phyloP scores from a whole-genome alignment of 805 yeast species.

The Yarrowia sp. region DNA sequence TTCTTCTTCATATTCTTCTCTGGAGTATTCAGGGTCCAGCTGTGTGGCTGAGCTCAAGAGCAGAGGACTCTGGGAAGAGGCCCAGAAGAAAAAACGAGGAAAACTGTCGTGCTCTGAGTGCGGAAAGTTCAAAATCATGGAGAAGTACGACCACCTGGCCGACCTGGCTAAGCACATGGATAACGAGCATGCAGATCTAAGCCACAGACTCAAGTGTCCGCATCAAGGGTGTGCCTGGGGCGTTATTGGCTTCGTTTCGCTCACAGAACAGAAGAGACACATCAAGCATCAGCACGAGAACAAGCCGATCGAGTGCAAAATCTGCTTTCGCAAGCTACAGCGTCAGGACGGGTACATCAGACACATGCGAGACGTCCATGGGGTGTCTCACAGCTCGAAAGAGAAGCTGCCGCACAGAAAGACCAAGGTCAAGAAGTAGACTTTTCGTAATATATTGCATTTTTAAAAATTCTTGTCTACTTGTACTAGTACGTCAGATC shows the following conservation, averaged over 20 bases:
- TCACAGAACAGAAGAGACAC: slow-evolving; percentile 8
- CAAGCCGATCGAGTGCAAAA: not conserved
- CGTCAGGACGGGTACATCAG: slow-evolving; percentile 3
- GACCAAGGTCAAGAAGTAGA: no score
- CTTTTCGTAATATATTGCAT: no score
- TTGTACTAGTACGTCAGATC: no score
- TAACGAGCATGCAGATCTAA: not conserved
- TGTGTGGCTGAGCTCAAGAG: not conserved
- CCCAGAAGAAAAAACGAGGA: not conserved
- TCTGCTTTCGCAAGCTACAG: not conserved
- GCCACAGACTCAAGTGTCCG: slow-evolving; percentile 12
- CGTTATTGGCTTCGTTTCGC: not conserved
- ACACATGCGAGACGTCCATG: slow-evolving; percentile 9
- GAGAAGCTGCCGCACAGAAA: not conserved
- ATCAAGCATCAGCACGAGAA: not conserved
- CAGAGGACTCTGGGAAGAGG: not conserved
- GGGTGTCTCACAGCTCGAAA: not conserved
- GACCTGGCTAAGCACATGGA: slow-evolving; percentile 8
- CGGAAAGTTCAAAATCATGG: not conserved
- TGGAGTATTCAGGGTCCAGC: not conserved
- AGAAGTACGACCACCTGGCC: not conserved
- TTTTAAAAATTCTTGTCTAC: no score
- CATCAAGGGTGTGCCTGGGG: not conserved
- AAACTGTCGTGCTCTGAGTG: slow-evolving; percentile 8
- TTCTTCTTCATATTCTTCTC: not conserved